These are phyloP conservation scores for Ulmus americana DNA, from an alignment of 331 rosid genomes.

Conservation along the genomic window DNA sequence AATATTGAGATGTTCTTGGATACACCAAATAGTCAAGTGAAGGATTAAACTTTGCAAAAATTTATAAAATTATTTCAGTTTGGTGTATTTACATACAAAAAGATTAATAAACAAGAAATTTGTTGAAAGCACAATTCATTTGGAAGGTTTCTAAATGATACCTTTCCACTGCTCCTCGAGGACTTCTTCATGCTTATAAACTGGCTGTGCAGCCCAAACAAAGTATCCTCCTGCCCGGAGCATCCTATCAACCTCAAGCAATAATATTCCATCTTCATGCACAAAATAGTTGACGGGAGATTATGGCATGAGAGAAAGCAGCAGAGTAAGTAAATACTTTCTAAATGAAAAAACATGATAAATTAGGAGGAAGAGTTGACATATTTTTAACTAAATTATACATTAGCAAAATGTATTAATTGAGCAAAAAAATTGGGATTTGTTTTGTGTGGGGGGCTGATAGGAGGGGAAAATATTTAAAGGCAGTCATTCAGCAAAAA, in stretches of 20 bases:
- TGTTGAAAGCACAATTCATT: neutral
- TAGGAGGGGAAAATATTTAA: too few relatives aligned
- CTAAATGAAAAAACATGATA: neutral
- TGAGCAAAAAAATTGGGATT: neutral
- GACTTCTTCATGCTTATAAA: conserved; percentile 79
- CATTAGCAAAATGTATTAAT: neutral
- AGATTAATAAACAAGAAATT: neutral
- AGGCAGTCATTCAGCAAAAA: too few relatives aligned
- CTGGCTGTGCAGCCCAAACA: conserved; percentile 99
- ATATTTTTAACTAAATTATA: neutral
- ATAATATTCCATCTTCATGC: conserved; percentile 75
- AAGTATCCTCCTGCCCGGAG: conserved; percentile 94
- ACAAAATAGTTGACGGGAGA: conserved; percentile 17
- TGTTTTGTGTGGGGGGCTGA: too few relatives aligned
- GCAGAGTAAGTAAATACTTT: conserved; percentile 18
- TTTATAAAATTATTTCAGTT: neutral
- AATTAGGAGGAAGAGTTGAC: neutral
- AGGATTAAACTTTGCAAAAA: neutral
- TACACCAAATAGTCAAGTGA: neutral
- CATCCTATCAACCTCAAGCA: conserved; percentile 88
- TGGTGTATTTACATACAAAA: too few relatives aligned
- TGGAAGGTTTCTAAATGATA: conserved; percentile 23
- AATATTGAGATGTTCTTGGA: neutral
- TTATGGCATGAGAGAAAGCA: conserved; percentile 4
- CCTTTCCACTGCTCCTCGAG: conserved; percentile 94